Evolutionary conservation across 106 monocot genomes (phyloP).

Genomic region (Agapanthus africanus): DNA sequence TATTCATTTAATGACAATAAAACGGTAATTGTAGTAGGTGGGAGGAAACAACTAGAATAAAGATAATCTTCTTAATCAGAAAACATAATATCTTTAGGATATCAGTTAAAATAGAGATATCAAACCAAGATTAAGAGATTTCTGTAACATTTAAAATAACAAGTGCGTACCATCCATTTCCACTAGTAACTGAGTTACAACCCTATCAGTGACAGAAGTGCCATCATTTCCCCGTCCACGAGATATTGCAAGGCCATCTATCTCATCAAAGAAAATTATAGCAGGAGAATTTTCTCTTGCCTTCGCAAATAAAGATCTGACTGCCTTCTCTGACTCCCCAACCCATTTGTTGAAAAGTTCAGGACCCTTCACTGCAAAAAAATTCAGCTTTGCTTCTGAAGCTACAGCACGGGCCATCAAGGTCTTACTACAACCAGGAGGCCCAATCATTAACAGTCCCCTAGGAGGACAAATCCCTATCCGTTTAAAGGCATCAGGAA

Average conservation of each 20-base stretch:
- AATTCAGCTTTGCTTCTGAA: slow-evolving; percentile 91
- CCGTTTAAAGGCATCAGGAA: slow-evolving; percentile 62
- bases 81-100: no score
- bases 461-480: slow-evolving; percentile 67
- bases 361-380: slow-evolving; percentile 94
- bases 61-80: no score
- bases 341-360: slow-evolving; percentile 98
- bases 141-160: no score
- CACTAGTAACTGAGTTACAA: slow-evolving; percentile 77
- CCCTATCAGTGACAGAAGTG: slow-evolving; percentile 80
- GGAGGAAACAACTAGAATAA: no score
- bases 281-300: slow-evolving; percentile 91
- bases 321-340: slow-evolving; percentile 97
- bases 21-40: no score
- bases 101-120: no score
- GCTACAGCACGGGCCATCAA: slow-evolving; percentile 97
- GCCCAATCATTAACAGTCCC: slow-evolving; percentile 83
- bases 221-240: slow-evolving; percentile 81
- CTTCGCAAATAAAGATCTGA: slow-evolving; percentile 79
- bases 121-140: no score
- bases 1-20: no score
- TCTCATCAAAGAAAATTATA: slow-evolving; percentile 99
- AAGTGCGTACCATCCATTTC: slow-evolving; percentile 90
- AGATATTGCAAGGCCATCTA: slow-evolving; percentile 86
- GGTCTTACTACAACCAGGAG: slow-evolving; percentile 98